These are phyloP conservation scores for Sugiyamaella novakii DNA, from an alignment of 1,139 yeast genomes.

Conservation along the genomic window DNA sequence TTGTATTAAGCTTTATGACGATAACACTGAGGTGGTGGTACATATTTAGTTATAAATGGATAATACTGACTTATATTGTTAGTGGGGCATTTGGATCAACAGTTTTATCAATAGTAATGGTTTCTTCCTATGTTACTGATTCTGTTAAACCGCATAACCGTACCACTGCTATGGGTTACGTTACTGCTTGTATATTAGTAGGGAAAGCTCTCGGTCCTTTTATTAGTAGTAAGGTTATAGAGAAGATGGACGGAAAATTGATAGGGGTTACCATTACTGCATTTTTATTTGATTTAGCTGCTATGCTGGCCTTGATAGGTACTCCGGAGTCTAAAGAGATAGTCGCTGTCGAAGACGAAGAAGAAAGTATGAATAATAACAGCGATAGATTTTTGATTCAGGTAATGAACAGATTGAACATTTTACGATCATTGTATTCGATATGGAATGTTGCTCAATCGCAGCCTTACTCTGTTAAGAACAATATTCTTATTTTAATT, in stretches of 20 bases:
- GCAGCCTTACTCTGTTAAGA: conserved; percentile 16
- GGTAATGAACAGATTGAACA: conserved; percentile 18
- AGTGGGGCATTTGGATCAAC: conserved; percentile 29
- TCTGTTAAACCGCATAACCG: conserved; percentile 26
- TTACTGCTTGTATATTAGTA: conserved; percentile 27
- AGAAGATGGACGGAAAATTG: conserved; percentile 19
- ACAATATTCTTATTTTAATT: conserved; percentile 26
- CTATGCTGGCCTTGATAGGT: conserved; percentile 13
- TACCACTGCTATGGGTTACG: conserved; percentile 29
- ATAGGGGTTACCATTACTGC: conserved; percentile 20
- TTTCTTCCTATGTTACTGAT: conserved; percentile 29
- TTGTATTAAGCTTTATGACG: conserved; percentile 21
- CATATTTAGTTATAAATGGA: conserved; percentile 20
- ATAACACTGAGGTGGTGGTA: conserved; percentile 19
- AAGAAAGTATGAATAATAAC: background rate
- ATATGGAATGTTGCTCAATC: conserved; percentile 22
- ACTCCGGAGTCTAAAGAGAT: conserved; percentile 27
- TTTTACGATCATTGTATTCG: conserved; percentile 21
- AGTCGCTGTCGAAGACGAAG: background rate
- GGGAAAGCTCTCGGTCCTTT: conserved; percentile 32
- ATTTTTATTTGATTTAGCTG: conserved; percentile 18
- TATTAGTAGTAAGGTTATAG: conserved; percentile 22
- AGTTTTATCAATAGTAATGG: conserved; percentile 25
- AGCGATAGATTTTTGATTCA: background rate
- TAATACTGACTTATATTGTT: conserved; percentile 23